Base-by-base conservation (phyloP, 2,329 filamentous ascomycete genomes). In the Aureobasidium uvarum region DNA sequence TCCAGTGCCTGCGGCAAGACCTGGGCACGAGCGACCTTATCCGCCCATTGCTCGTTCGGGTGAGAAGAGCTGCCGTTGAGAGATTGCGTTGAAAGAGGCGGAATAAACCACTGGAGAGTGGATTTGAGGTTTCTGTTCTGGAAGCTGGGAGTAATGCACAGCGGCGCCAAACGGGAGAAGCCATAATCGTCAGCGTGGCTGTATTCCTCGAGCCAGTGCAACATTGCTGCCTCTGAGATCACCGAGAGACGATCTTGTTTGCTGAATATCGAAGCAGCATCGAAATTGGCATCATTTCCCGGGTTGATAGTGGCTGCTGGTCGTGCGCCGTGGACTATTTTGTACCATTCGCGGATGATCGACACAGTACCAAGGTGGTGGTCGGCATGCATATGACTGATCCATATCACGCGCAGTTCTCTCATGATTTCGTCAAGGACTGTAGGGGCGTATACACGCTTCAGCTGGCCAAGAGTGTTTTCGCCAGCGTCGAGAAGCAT, bases 301-400 rank as follows among this genome's bases (percentile, higher is more conserved):
- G 65, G 69, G 18, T 65, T 62, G 36, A 23, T 67, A 13, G 54
- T 52, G 64, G 65, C 51, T 46, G 72, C 69, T 3, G 78, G 77
- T 18, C 75, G 68, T 25, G 72, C 67, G 36, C 71, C 70, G 70
- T 85, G 84, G 23, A 81, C 81, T 50, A 87, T 83, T 64, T 81
- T 72, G 69, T 91, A 86, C 91, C 92, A 96, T 6, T 90, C 90
- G 72, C 85, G 88, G 72, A 98, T 86, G n/a, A 98, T 80, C 6
- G 87, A 85, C n/a, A 86, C 83, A 0, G 87, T 90, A 33, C 95
- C 95, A 23, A 99, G 84, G 74, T 98, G 95, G 77, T 99, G 95
- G 78, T 99, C 95, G 5, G 95, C 95, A 76, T 99, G 95, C 68
- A 96, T 81, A 78, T 99, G 95, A 76, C 91, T 96, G 77, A 99